Base-by-base conservation (phyloP, 306 rosid genomes). In the Cicer judaicum region DNA sequence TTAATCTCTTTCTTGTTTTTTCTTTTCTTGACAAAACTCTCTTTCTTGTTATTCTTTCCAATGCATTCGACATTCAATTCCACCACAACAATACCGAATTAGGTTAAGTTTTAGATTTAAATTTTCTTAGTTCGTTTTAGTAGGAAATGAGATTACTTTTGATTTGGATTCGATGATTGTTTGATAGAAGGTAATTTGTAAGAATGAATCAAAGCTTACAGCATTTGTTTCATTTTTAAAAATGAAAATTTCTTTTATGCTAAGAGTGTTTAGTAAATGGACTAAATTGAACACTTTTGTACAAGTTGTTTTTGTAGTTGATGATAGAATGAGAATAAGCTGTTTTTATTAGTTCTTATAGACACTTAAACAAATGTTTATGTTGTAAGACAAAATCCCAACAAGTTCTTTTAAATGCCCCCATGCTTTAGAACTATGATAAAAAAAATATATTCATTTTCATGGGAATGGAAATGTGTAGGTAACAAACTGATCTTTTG, bases 401-500 rank as follows among this genome's bases (percentile, higher is more conserved):
- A 16, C 24, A 53, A 7, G 7, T 56, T 8, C 16, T 49, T 10
- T 15, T 38, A 21, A 56, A 56, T 21, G 38, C 14, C 3, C 13
- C 62, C 14, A 8, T 59, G n/a, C 38, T 64, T 55, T 66, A 57
- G 21, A 7, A 24, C n/a, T 5, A 41, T 13, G 8, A 43, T 29
- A 29, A 29, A 4, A 36, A 36, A 19, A 38, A 41, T 10, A 8
- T 40, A 8, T 44, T 54, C 24, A 24, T 11, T 9, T 65, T 21
- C 46, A 48, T 47, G 16, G 43, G 13, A 39, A 52, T 5, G 57
- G 19, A 15, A 47, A 19, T 49, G 19, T 68, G 24, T 21, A 54
- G 70, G 52, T 53, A 72, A 78, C 40, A 16, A 46, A 38, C 24
- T 69, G 60, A 55, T 69, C 1, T 59, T 72, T 55, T 76, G 13